Evolutionary conservation across 495 filamentous ascomycete genomes (phyloP), one percentile per base, ranked within the genome.

Genomic region (Aspergillus sclerotiicarbonarius): DNA sequence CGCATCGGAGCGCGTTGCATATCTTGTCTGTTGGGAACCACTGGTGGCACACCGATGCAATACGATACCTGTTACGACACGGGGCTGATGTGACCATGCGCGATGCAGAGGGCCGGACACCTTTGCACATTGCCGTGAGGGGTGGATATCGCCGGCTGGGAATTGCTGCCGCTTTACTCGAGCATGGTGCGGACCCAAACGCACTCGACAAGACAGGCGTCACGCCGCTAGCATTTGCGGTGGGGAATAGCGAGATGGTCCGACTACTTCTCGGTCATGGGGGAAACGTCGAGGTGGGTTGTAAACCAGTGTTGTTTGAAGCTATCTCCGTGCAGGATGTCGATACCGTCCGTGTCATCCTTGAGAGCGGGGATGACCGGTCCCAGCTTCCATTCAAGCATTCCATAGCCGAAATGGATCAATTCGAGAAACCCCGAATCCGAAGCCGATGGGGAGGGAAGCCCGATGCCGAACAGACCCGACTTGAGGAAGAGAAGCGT

Each of bases 1-100:
- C 33, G 9, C 33, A 35, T 35, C 33, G 33, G 33, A 35, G 33
- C 33, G 33, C 33, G 33, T 13, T 35, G 33, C 33, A 35, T 35
- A 35, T 35, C 13, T 13, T 35, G 8, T 3, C 33, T 35, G 33
- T 35, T 13, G 73, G 71, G 2, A 54, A 58, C 0, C 63, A 76
- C 32, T 80, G 73, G 73, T 82, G 80, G 80, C 66, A 80, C 6
- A 59, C 67, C n/a, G 53, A 68, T 20, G 76, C 74, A 21, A 65
- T 82, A 12, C 67, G 63, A 8, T 82, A 79, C 45, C 63, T 81
- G 0, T 10, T 81, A 3, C 32, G 72, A n/a, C 62, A 68, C 1
- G 72, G 72, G n/a, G 74, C 76, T 8, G 65, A 79, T 49, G 60
- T 70, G n/a, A 67, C 75, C 4, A 44, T 66, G 10, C 65, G 65